A percentile compares a stretch with the other conserved stretches of the same genome.
Conservation (phyloP, 805 yeast species). For the Candida jianshihensis region DNA sequence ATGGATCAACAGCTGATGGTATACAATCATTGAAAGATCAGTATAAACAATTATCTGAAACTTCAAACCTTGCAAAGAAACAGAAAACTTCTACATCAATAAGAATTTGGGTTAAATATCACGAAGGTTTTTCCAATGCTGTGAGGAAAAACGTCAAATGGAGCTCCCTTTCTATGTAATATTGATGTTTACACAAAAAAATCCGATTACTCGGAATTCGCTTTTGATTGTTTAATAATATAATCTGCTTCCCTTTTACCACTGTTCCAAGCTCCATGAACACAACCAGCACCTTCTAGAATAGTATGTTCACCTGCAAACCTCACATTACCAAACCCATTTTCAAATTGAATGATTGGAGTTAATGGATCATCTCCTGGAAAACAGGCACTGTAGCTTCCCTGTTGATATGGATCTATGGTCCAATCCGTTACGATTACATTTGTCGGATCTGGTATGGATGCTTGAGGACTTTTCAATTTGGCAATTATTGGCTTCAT, state of each 20-base stretch:
- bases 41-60: conserved; percentile 27
- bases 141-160: conserved; percentile 79
- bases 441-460: conserved; percentile 32
- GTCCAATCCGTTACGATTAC: conserved; percentile 69
- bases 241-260: conserved; percentile 52
- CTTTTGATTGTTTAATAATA: conserved; percentile 21
- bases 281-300: conserved; percentile 85
- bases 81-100: conserved; percentile 18
- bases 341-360: conserved; percentile 50
- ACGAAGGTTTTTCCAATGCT: conserved; percentile 89
- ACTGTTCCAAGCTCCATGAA: conserved; percentile 83
- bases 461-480: conserved; percentile 9
- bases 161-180: no score
- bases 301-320: conserved; percentile 93
- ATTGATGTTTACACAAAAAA: no score
- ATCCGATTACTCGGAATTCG: no score
- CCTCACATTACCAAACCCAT: conserved; percentile 53
- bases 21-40: conserved; percentile 33
- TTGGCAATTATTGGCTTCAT: conserved; percentile 37
- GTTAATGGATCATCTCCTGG: conserved; percentile 67
- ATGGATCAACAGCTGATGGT: conserved; percentile 7
- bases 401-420: conserved; percentile 66
- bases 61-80: conserved; percentile 22
- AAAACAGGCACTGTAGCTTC: conserved; percentile 71
- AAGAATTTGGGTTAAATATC: conserved; percentile 80